Percentiles rank a stretch among this genome's conserved stretches.
Evolutionary conservation across 2,329 filamentous ascomycete species (phyloP).

Genomic region (Fusarium longipes): DNA sequence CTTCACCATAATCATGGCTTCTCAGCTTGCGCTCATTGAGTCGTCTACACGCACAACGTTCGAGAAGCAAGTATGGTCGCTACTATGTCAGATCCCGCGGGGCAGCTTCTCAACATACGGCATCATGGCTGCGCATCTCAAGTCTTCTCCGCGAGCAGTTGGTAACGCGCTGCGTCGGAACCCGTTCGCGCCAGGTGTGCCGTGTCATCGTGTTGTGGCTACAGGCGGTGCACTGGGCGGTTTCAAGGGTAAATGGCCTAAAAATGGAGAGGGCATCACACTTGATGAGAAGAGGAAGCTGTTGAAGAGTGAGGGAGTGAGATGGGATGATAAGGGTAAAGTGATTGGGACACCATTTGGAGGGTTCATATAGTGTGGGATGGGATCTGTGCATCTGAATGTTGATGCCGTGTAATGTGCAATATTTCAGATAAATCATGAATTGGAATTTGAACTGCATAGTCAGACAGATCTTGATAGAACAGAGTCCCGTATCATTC

Average conservation of each 20-base stretch:
- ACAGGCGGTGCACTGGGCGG: slow-evolving; percentile 77
- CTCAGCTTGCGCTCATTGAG: slow-evolving; percentile 59
- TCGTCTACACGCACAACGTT: slow-evolving; percentile 61
- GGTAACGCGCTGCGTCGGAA: slow-evolving; percentile 82
- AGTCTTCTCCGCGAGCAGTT: slow-evolving; percentile 79
- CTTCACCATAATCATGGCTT: slow-evolving; percentile 46
- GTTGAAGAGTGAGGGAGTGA: slow-evolving; percentile 72
- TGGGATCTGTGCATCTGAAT: background rate
- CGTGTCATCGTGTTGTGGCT: slow-evolving; percentile 84
- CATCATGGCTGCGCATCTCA: slow-evolving; percentile 73
- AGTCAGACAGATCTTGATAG: background rate
- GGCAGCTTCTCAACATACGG: slow-evolving; percentile 84
- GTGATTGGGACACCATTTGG: slow-evolving; percentile 67
- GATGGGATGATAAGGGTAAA: slow-evolving; percentile 68
- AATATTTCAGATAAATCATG: background rate
- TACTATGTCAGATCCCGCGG: slow-evolving; percentile 80
- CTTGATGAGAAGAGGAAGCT: slow-evolving; percentile 72
- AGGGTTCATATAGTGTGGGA: slow-evolving; percentile 31
- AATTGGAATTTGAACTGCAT: background rate
- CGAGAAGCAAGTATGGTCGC: slow-evolving; percentile 74
- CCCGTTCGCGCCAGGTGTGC: slow-evolving; percentile 84
- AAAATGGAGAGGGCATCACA: slow-evolving; percentile 70
- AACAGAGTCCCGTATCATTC: background rate
- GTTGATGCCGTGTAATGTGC: background rate
- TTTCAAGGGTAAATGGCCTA: slow-evolving; percentile 75